Percentiles rank a stretch among this genome's conserved stretches.
Evolutionary conservation across 306 rosid species (phyloP).

Genomic region (Pyrus pyrifolia): DNA sequence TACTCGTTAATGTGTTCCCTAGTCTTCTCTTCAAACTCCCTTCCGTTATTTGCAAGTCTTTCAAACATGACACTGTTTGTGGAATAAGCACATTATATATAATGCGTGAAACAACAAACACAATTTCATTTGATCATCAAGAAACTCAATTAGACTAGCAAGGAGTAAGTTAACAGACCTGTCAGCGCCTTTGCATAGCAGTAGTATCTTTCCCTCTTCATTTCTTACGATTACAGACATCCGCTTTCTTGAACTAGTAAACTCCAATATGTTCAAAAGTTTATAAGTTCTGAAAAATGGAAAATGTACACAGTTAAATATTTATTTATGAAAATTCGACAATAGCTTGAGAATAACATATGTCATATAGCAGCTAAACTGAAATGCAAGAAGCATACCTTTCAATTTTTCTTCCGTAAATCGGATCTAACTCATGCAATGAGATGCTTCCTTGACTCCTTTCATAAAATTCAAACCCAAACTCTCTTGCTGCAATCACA

Average conservation of each 20-base stretch:
- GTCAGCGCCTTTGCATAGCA: slow-evolving; percentile 94
- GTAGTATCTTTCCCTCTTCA: slow-evolving; percentile 55
- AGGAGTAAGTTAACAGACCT: slow-evolving; percentile 51
- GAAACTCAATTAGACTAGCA: background rate
- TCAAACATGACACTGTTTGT: slow-evolving; percentile 87
- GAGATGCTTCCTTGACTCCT: slow-evolving; percentile 63
- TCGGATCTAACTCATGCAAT: slow-evolving; percentile 54
- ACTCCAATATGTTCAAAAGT: slow-evolving; percentile 67
- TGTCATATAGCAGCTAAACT: background rate
- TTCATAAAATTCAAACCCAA: slow-evolving; percentile 85
- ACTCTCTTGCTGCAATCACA: slow-evolving; percentile 92
- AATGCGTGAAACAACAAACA: background rate
- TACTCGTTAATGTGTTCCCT: slow-evolving; percentile 64
- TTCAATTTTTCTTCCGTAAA: slow-evolving; percentile 27
- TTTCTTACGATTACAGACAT: slow-evolving; percentile 87
- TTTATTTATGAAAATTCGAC: background rate
- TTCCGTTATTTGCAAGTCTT: slow-evolving; percentile 69
- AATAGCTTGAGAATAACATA: background rate
- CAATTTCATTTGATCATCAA: background rate
- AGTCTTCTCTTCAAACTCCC: slow-evolving; percentile 74
- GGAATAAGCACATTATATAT: background rate
- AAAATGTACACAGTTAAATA: slow-evolving; percentile 13
- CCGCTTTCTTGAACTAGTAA: slow-evolving; percentile 88
- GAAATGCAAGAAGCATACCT: slow-evolving; percentile 42
- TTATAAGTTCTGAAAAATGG: slow-evolving; percentile 57